Percentiles rank a stretch among this genome's conserved stretches.
These are phyloP conservation scores for Irpex sp. DNA, from an alignment of 1,284 basidiomycete genomes.

Conservation along the genomic window DNA sequence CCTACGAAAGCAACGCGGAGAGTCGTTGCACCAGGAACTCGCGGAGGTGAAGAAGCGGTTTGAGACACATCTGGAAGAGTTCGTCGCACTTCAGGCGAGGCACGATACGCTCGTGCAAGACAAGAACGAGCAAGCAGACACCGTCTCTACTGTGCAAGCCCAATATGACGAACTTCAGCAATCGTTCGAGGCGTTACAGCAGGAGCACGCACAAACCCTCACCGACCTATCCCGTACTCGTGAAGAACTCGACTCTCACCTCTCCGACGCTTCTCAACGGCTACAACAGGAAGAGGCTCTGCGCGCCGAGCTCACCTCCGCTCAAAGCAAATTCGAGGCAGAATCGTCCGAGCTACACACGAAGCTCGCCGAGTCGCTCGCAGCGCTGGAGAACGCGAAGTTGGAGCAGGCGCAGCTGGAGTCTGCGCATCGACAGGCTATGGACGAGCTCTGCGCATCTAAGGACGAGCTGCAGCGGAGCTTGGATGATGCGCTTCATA, in stretches of 20 bases:
- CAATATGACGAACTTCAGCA: conserved; percentile 20
- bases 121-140: conserved; percentile 4
- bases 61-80: conserved; percentile 23
- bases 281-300: conserved; percentile 17
- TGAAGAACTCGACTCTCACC: conserved; percentile 17
- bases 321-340: conserved; percentile 33
- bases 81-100: conserved; percentile 18
- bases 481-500: conserved; percentile 18
- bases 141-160: conserved; percentile 22
- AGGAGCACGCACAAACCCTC: conserved; percentile 15
- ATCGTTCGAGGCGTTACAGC: conserved; percentile 17
- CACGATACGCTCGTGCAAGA: conserved; percentile 7
- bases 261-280: conserved; percentile 13
- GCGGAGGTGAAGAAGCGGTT: conserved; percentile 17
- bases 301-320: conserved; percentile 25
- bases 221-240: conserved; percentile 19
- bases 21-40: conserved; percentile 13
- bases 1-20: conserved; percentile 7
- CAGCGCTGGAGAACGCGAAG: conserved; percentile 30
- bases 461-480: conserved; percentile 21
- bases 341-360: conserved; percentile 33
- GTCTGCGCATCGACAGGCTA: conserved; percentile 13
- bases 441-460: conserved; percentile 15
- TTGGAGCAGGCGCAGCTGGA: conserved; percentile 23
- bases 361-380: conserved; percentile 28